Conservation (phyloP, 495 filamentous ascomycete genomes). For the Terfezia boudieri region DNA sequence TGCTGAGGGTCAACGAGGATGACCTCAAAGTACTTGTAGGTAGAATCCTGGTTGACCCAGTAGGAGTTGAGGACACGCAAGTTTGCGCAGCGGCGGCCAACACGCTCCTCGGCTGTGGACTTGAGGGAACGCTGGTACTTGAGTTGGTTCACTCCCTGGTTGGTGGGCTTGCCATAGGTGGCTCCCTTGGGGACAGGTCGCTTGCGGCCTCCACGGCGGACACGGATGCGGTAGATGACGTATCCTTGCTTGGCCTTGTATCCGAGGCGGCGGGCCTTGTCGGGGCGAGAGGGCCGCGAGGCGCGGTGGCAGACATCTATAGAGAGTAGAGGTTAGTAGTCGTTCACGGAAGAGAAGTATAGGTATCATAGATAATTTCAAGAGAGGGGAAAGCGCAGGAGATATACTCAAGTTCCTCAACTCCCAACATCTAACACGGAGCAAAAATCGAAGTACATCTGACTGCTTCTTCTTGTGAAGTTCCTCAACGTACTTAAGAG, state of each 20-base stretch:
- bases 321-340: constrained; percentile 4
- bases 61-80: constrained; percentile 98
- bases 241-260: constrained; percentile 99
- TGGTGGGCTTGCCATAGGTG: constrained; percentile 98
- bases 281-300: constrained; percentile 89
- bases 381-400: not conserved
- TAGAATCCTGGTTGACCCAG: constrained; percentile 99
- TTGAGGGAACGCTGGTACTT: constrained; percentile 99
- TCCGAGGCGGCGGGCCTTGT: constrained; percentile 98
- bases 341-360: constrained; percentile 13
- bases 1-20: constrained; percentile 99
- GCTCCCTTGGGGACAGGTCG: constrained; percentile 87
- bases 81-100: constrained; percentile 95
- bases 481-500: constrained; percentile 98
- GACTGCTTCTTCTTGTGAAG: constrained; percentile 99
- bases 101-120: constrained; percentile 97
- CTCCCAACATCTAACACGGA: constrained; percentile 99
- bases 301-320: constrained; percentile 97
- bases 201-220: constrained; percentile 95
- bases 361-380: constrained; percentile 13
- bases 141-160: constrained; percentile 98
- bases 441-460: constrained; percentile 96
- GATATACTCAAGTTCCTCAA: constrained; percentile 42
- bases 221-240: constrained; percentile 97
- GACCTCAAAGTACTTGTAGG: constrained; percentile 99